Evolutionary conservation across 2,329 filamentous ascomycete genomes (phyloP).

Genomic region (Ascochyta viciae-villosae): DNA sequence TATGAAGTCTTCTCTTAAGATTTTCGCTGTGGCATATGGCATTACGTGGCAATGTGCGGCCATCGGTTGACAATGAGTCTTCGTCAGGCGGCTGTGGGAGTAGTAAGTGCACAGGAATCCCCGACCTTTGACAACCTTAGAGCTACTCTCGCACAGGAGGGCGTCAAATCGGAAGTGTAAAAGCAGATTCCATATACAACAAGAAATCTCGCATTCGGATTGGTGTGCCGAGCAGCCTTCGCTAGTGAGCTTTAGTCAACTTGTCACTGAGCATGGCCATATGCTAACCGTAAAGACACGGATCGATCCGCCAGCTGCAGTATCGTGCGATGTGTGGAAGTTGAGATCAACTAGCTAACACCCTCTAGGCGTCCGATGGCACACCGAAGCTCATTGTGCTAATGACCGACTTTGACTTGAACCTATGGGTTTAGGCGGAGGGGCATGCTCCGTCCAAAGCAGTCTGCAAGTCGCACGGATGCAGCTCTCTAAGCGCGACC

Average conservation of each 20-base stretch:
- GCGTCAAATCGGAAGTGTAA: neutral
- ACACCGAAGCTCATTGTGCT: neutral
- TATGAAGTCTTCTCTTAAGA: too few species aligned
- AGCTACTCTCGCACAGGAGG: neutral
- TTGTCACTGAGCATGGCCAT: constrained; percentile 23
- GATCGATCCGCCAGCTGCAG: constrained; percentile 40
- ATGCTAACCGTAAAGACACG: constrained; percentile 35
- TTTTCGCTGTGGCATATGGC: neutral
- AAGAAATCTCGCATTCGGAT: constrained; percentile 22
- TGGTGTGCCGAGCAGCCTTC: constrained; percentile 28
- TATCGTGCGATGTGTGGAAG: constrained; percentile 26
- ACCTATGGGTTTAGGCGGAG: constrained; percentile 31
- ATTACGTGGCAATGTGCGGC: neutral
- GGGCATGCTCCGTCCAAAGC: constrained; percentile 24
- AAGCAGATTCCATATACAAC: neutral
- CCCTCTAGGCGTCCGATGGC: constrained; percentile 12
- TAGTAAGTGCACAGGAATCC: neutral
- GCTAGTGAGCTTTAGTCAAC: constrained; percentile 33
- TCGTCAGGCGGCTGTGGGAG: neutral
- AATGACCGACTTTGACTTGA: neutral
- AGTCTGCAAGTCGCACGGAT: constrained; percentile 2
- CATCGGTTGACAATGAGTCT: neutral
- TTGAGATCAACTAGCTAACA: constrained; percentile 27
- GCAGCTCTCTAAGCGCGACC: neutral
- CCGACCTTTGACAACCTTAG: neutral